Evolutionary conservation across 371 early-diverging fungal genomes (phyloP).

Genomic region (Nematocida ausubeli): DNA sequence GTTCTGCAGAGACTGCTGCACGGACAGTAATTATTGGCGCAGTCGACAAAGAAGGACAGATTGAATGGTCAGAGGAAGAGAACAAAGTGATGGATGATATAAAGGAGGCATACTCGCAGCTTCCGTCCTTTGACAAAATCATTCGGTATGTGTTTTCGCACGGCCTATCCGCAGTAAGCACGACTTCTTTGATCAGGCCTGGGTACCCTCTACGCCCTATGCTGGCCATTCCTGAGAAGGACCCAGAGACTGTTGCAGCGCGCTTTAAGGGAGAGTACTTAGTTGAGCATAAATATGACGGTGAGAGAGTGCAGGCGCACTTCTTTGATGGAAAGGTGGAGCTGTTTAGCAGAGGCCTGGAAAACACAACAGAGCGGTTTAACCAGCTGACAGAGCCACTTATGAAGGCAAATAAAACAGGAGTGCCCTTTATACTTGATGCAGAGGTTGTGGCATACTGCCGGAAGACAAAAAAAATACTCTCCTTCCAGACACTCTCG

Average conservation of each 20-base stretch:
- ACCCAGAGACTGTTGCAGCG: conserved; percentile 81
- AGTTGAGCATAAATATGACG: conserved; percentile 99
- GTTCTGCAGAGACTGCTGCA: background rate
- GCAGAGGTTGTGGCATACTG: conserved; percentile 99
- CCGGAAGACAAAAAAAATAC: conserved; percentile 73
- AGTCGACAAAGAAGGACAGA: background rate
- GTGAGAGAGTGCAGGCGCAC: conserved; percentile 90
- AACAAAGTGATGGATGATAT: conserved; percentile 47
- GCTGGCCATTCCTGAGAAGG: conserved; percentile 96
- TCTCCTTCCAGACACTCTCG: conserved; percentile 87
- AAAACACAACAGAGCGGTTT: conserved; percentile 86
- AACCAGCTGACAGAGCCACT: conserved; percentile 78
- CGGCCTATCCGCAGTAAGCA: conserved; percentile 68
- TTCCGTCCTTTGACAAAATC: conserved; percentile 63
- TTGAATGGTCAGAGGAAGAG: conserved; percentile 52
- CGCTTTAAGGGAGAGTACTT: conserved; percentile 83
- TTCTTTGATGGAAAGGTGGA: conserved; percentile 50
- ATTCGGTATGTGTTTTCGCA: conserved; percentile 67
- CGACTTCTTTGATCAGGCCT: conserved; percentile 68
- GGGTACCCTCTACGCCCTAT: conserved; percentile 97
- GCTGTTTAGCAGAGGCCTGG: conserved; percentile 90
- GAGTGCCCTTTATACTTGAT: conserved; percentile 86
- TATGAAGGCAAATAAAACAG: conserved; percentile 70
- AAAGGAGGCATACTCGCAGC: conserved; percentile 66
- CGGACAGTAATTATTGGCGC: background rate